These are phyloP conservation scores for Pythium aphanidermatum DNA, from an alignment of 352 stramenopile species.

Conservation along the genomic window DNA sequence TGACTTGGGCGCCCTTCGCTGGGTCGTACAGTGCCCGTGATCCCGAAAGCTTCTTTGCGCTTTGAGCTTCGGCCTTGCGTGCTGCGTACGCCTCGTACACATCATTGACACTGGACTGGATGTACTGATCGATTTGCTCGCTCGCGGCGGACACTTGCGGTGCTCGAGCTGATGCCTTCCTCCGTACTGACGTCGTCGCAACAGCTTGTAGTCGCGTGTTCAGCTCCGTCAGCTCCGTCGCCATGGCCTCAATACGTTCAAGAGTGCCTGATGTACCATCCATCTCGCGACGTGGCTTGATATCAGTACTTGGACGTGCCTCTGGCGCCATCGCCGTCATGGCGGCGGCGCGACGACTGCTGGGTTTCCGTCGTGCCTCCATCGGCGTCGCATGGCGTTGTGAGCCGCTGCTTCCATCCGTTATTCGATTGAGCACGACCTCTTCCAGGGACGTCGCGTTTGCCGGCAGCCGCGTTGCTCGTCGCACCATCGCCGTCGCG, in stretches of 20 bases:
- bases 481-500: constrained; percentile 43
- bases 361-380: constrained; percentile 1
- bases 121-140: constrained; percentile 40
- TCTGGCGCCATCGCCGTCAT: neutral
- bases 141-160: constrained; percentile 1
- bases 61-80: constrained; percentile 3
- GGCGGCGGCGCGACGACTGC: neutral
- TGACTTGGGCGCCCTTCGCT: constrained; percentile 42
- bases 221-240: constrained; percentile 18
- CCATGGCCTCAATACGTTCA: constrained; percentile 19
- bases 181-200: neutral
- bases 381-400: neutral
- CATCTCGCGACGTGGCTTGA: no score
- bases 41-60: neutral
- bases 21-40: constrained; percentile 15
- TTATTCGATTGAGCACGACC: constrained; percentile 48
- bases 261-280: constrained; percentile 11
- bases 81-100: constrained; percentile 21
- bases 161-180: neutral
- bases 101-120: constrained; percentile 41
- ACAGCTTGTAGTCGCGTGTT: constrained; percentile 21
- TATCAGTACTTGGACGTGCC: no score
- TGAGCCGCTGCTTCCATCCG: constrained; percentile 3
- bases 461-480: constrained; percentile 43
- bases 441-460: constrained; percentile 62